Base-by-base conservation (phyloP, 2,329 filamentous ascomycete genomes). In the Diaporthe sp. region DNA sequence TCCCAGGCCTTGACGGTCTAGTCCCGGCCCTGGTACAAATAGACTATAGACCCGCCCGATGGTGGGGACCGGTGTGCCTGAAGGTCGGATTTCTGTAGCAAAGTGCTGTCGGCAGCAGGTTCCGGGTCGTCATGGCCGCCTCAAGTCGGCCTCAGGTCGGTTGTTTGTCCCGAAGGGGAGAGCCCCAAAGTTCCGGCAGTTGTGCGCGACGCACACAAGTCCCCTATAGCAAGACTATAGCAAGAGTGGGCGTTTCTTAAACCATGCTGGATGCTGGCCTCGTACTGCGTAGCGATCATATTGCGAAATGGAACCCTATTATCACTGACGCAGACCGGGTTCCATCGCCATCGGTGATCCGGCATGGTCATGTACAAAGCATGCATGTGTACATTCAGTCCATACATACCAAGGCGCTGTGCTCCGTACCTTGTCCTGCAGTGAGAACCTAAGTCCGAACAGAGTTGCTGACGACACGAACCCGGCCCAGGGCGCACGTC, bases 381-480 rank as follows among this genome's bases (percentile, higher is more conserved):
- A 13, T n/a, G n/a, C 47, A 13, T 15, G 35, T 37, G 35, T 37
- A 37, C 35, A 37, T 37, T n/a, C n/a, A n/a, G n/a, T n/a, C n/a
- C 4, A 17, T 22, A 4, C 9, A 35, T 35, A 35, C 32, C 32
- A 35, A 35, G 32, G 9, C 32, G 4, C 32, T 35, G 44, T n/a
- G 15, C 30, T 30, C 12, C 15, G 39, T 65, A 47, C 59, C 37
- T 30, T 50, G 13, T 25, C 30, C 63, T 66, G 63, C 63, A 66
- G 63, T 66, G 30, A 66, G 63, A 66, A 66, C 30, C 8, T 51
- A 51, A 66, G 63, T 66, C 63, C 51, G 63, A 51, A 66, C 44
- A 66, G 63, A 66, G 63, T 66, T 66, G 63, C 44, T 66, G 63
- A 66, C 44, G 63, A 53, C 63, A 68, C 63, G 63, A 68, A 27